These are phyloP conservation scores for Cryomyces minteri DNA, from an alignment of 495 filamentous ascomycete genomes.

Conservation along the genomic window DNA sequence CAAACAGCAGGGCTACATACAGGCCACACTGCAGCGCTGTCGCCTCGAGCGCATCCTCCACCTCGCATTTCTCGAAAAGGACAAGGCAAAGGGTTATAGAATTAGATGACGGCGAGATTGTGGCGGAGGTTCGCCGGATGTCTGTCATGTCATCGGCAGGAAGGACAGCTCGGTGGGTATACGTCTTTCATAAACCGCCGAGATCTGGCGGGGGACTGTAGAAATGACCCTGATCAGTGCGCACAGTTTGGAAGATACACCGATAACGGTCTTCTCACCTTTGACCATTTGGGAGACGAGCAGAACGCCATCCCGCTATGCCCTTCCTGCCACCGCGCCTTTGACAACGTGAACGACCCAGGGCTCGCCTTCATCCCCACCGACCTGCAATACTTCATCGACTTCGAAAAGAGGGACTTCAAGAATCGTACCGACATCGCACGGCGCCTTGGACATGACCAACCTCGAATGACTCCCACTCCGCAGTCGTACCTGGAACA, in stretches of 20 bases:
- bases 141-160: background rate
- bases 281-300: background rate
- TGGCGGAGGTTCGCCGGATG: background rate
- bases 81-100: background rate
- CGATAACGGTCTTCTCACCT: background rate
- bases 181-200: background rate
- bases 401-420: constrained; percentile 7
- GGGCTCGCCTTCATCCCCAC: constrained; percentile 1
- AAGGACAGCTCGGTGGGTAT: background rate
- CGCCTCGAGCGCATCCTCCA: background rate
- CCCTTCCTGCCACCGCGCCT: background rate
- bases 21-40: background rate
- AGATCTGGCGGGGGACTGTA: background rate
- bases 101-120: background rate
- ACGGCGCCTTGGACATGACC: background rate
- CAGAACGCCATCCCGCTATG: background rate
- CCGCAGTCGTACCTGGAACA: background rate
- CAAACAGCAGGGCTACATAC: too few species aligned
- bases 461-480: background rate
- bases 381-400: constrained; percentile 1
- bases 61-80: background rate
- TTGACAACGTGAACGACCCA: background rate
- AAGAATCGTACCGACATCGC: background rate
- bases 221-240: background rate
- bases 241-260: background rate